Evolutionary conservation across 352 stramenopile genomes (phyloP).

Genomic region (Phytophthora sp.): DNA sequence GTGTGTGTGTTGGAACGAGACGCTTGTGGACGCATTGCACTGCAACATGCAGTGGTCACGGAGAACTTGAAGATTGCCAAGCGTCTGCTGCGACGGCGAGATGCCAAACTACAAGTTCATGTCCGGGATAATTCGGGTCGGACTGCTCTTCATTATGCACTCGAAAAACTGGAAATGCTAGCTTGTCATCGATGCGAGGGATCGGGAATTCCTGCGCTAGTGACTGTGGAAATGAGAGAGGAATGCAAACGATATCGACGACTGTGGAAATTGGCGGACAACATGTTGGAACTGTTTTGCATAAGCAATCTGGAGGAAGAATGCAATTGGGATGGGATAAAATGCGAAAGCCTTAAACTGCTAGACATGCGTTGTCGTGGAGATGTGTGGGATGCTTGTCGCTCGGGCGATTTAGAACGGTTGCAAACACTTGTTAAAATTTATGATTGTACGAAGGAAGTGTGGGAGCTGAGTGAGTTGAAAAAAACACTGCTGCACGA

Average conservation of each 20-base stretch:
- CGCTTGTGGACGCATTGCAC: conserved; percentile 39
- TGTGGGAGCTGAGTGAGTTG: conserved; percentile 30
- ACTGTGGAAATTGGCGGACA: conserved; percentile 46
- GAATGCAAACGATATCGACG: conserved; percentile 34
- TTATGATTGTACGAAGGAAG: conserved; percentile 13
- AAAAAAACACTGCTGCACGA: conserved; percentile 63
- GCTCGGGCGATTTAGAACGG: conserved; percentile 42
- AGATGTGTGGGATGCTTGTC: conserved; percentile 57
- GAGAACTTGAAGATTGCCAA: conserved; percentile 41
- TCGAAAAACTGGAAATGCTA: conserved; percentile 51
- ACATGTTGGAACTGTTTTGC: conserved; percentile 33
- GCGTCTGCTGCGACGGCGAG: conserved; percentile 36
- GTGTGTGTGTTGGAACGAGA: conserved; percentile 44
- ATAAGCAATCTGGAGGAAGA: conserved; percentile 2
- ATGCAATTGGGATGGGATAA: not conserved
- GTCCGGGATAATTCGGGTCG: conserved; percentile 42
- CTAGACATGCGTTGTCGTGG: conserved; percentile 52
- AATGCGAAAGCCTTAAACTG: conserved; percentile 10
- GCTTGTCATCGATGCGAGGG: not conserved
- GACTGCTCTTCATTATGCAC: conserved; percentile 49
- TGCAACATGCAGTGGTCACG: conserved; percentile 61
- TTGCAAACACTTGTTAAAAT: conserved; percentile 42
- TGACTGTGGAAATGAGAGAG: conserved; percentile 9
- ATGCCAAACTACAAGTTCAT: conserved; percentile 51
- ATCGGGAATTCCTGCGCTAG: not conserved